Conservation (phyloP, 2,329 filamentous ascomycete species). For the Aspergillus felis region DNA sequence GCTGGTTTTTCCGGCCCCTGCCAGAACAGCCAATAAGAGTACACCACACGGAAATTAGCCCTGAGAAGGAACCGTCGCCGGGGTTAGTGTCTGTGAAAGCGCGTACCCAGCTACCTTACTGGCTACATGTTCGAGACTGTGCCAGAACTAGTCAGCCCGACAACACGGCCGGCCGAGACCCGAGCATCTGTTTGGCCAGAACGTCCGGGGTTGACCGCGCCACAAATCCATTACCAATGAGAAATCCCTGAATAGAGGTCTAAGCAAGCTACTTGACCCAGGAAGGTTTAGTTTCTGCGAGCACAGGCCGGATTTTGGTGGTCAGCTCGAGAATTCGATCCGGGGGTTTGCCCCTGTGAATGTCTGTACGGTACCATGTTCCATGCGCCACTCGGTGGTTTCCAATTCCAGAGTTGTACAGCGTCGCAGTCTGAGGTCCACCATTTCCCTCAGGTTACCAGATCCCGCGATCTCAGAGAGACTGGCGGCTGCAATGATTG, state of each 20-base stretch:
- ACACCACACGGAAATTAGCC: not conserved
- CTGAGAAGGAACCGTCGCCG: conserved; percentile 8
- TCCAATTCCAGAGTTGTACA: not conserved
- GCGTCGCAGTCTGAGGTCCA: not conserved
- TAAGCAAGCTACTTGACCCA: not conserved
- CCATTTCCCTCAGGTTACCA: not conserved
- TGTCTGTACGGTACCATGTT: not conserved
- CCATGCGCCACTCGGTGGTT: not conserved
- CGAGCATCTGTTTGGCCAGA: not conserved
- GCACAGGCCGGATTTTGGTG: not conserved
- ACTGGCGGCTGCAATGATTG: not conserved
- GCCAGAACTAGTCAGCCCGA: not conserved
- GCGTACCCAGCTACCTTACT: not conserved
- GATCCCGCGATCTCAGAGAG: not conserved
- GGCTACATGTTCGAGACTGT: not conserved
- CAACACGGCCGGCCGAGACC: not conserved
- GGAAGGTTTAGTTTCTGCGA: not conserved
- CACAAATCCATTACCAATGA: not conserved
- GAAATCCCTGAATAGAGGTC: not conserved
- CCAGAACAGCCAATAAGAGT: not conserved
- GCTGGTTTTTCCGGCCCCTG: conserved; percentile 9
- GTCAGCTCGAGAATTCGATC: not conserved
- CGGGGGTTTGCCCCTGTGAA: not conserved
- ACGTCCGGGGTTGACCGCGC: not conserved
- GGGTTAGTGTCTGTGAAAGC: not conserved